phyloP scores from a whole-genome alignment of 139 green algal species.

The Closterium sp. region DNA sequence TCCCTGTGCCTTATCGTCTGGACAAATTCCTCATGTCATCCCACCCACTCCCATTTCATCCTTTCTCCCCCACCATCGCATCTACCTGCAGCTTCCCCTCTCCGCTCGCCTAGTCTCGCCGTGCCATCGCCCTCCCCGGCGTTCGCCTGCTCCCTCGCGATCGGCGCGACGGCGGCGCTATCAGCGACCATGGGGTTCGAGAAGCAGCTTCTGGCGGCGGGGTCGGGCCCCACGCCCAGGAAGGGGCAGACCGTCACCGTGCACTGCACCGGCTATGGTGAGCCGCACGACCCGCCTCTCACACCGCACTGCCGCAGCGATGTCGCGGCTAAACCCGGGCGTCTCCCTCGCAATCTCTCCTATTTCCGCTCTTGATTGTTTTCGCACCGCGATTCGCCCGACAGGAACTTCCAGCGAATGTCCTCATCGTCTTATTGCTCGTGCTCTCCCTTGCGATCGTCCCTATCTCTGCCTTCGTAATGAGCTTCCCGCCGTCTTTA shows the following conservation, averaged over 20 bases:
- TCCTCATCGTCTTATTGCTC: not conserved
- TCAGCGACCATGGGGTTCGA: constrained; percentile 33
- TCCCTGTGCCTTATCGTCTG: too few relatives aligned
- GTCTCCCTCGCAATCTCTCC: too few relatives aligned
- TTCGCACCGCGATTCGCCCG: not conserved
- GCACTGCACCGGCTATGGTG: constrained; percentile 56
- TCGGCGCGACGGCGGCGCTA: not conserved
- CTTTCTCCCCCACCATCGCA: not conserved
- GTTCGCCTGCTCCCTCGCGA: constrained; percentile 33
- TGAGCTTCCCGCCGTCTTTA: too few relatives aligned
- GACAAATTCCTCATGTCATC: not conserved
- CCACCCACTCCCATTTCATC: not conserved
- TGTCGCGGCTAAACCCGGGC: too few relatives aligned
- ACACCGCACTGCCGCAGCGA: not conserved
- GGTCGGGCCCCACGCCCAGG: constrained; percentile 35
- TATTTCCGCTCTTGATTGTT: not conserved
- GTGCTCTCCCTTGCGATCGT: not conserved
- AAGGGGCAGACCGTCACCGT: constrained; percentile 58
- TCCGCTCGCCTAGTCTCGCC: not conserved
- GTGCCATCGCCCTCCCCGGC: not conserved
- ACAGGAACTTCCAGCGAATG: not conserved
- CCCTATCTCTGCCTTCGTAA: too few relatives aligned
- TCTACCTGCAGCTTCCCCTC: not conserved
- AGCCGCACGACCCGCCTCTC: not conserved
- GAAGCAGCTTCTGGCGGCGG: constrained; percentile 45